Evolutionary conservation across 805 yeast species (phyloP).

Genomic region (Metschnikowia chrysomelidarum): DNA sequence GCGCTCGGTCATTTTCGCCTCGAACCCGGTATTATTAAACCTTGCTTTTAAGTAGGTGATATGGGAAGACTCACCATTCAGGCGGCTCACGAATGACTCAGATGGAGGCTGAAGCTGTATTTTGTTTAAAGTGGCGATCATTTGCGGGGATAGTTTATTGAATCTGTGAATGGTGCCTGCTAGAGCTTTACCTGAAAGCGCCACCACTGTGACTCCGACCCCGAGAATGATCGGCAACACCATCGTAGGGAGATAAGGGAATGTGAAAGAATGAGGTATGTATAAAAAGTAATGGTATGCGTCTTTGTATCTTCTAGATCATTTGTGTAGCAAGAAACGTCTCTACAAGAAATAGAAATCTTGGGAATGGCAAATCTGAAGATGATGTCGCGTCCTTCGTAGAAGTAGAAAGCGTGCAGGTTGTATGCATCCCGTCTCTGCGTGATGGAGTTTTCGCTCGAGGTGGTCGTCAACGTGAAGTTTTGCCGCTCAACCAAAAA

Average conservation of each 20-base stretch:
- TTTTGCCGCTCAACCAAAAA: no score
- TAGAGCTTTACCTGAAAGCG: slow-evolving; percentile 17
- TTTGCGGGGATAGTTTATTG: slow-evolving; percentile 18
- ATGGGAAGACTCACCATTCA: slow-evolving; percentile 16
- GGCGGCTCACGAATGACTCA: slow-evolving; percentile 11
- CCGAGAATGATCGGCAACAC: slow-evolving; percentile 22
- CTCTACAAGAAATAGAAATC: no score
- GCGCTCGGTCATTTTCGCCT: slow-evolving; percentile 40
- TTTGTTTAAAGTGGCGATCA: slow-evolving; percentile 21
- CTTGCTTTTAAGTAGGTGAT: slow-evolving; percentile 19
- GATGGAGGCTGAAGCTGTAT: slow-evolving; percentile 14
- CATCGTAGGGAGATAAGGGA: slow-evolving; percentile 8
- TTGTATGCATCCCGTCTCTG: no score
- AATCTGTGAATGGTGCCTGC: slow-evolving; percentile 13
- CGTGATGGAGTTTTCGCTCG: no score
- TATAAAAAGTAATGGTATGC: no score
- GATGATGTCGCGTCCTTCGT: no score
- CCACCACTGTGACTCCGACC: slow-evolving; percentile 19
- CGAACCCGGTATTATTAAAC: slow-evolving; percentile 29
- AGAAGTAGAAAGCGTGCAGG: no score
- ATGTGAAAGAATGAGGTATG: no score
- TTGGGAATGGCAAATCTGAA: no score
- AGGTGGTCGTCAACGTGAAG: no score
- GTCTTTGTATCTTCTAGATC: no score
- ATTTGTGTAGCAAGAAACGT: no score